Base-by-base conservation (phyloP, 2,329 filamentous ascomycete species). In the Cryoendolithus antarcticus region DNA sequence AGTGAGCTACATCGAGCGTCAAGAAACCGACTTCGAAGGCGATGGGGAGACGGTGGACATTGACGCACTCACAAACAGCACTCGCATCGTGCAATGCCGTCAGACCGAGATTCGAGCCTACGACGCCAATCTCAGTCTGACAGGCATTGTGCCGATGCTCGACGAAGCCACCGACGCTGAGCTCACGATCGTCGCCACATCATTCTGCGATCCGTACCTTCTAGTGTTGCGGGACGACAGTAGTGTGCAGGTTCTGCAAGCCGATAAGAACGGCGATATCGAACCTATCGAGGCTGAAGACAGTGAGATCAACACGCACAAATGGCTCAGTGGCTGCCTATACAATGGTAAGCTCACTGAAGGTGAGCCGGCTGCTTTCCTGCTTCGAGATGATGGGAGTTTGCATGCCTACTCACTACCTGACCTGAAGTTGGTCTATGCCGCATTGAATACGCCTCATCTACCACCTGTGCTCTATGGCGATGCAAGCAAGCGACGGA, bases 121-220 rank as follows among this genome's bases (percentile, higher is more conserved):
- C 52, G 88, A 96, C 58, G 80, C 80, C 86, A 85, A 93, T 59
- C 74, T 98, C 43, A 84, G 82, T 8, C 71, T 98, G 38, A 80
- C 80, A 34, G 89, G 96, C 54, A 96, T 98, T 39, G 72, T 95
- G 36, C 86, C 88, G 1, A 86, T 96, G 73, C 75, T 85, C 45
- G 91, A 96, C 51, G 91, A 94, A 52, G 84, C 91, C 47, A 88
- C 80, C 0, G 86, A 82, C 9, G 79, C 75, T 12, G 85, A 94
- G 52, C 80, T 85, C 4, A 73, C 80, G 38, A 80, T 91, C 32
- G 66, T 86, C 34, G 82, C 77, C 52, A 82, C 84, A 30, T 93
- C 83, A 56, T 88, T 96, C 51, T 75, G 75, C 12, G 89, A 96
- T 50, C 86, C 86, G 0, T 95, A 86, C 54, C 62, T 98, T 9